phyloP scores from a whole-genome alignment of 2,329 filamentous ascomycete species.

The Pleomassaria siparia region DNA sequence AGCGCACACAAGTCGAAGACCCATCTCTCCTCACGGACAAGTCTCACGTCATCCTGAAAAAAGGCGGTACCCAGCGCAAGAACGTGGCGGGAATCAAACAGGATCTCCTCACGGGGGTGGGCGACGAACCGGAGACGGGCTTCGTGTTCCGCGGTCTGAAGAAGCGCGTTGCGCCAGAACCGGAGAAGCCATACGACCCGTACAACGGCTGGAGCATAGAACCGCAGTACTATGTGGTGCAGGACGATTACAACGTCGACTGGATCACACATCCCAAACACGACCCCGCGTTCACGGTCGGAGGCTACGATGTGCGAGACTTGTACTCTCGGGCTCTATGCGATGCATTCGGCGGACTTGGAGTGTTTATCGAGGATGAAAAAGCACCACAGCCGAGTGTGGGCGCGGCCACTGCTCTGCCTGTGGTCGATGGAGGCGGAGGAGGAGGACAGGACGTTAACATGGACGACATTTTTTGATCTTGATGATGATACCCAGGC shows the following conservation, averaged over 20 bases:
- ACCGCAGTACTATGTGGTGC: slow-evolving; percentile 67
- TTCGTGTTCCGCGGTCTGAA: slow-evolving; percentile 78
- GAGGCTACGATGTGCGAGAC: slow-evolving; percentile 80
- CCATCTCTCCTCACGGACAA: slow-evolving; percentile 17
- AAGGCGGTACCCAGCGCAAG: slow-evolving; percentile 65
- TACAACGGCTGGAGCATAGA: slow-evolving; percentile 75
- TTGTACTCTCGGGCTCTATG: slow-evolving; percentile 80
- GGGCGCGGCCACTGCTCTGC: slow-evolving; percentile 50
- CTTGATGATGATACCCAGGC: slow-evolving; percentile 39
- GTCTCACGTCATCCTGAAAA: slow-evolving; percentile 54
- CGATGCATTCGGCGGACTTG: slow-evolving; percentile 87
- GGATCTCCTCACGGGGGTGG: slow-evolving; percentile 23
- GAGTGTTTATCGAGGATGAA: slow-evolving; percentile 84
- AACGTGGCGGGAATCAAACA: slow-evolving; percentile 24
- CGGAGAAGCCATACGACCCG: slow-evolving; percentile 80
- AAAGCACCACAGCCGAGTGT: slow-evolving; percentile 25
- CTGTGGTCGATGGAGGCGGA: too few species aligned
- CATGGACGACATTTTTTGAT: slow-evolving; percentile 48
- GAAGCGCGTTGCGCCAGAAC: slow-evolving; percentile 60
- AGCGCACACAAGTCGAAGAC: slow-evolving; percentile 41
- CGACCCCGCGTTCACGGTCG: slow-evolving; percentile 68
- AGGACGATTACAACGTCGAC: slow-evolving; percentile 71
- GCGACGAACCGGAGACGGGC: slow-evolving; percentile 33
- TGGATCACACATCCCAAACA: slow-evolving; percentile 69
- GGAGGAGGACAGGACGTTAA: slow-evolving; percentile 60